Evolutionary conservation across 208 protist species (phyloP).

Genomic region (Crithidia fasciculata): DNA sequence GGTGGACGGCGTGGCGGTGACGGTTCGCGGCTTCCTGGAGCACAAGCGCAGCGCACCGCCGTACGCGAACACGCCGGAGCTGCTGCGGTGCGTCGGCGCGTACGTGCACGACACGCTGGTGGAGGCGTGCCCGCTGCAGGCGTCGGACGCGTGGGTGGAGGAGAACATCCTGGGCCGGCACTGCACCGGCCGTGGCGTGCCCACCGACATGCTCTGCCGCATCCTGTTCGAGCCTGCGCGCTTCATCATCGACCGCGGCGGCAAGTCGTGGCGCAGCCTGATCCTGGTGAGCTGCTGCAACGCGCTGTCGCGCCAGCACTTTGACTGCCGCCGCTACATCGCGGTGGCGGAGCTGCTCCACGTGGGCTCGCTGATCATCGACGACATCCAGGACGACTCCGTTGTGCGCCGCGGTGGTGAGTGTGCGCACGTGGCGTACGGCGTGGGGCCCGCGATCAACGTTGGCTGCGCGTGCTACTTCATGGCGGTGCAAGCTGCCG

Average conservation of each 20-base stretch:
- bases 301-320: conserved; percentile 52
- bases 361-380: conserved; percentile 76
- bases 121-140: conserved; percentile 45
- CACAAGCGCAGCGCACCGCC: conserved; percentile 30
- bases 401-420: conserved; percentile 58
- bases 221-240: conserved; percentile 62
- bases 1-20: conserved; percentile 22
- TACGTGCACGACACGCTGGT: conserved; percentile 37
- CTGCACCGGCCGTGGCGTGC: conserved; percentile 13
- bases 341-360: conserved; percentile 70
- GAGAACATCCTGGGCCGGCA: conserved; percentile 58
- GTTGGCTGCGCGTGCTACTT: conserved; percentile 76
- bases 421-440: conserved; percentile 61
- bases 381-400: conserved; percentile 81
- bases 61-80: conserved; percentile 24
- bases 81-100: conserved; percentile 50
- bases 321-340: conserved; percentile 61
- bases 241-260: conserved; percentile 62
- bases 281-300: conserved; percentile 62
- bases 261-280: conserved; percentile 72
- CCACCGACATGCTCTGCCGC: conserved; percentile 43
- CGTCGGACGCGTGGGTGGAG: conserved; percentile 43
- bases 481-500: conserved; percentile 51
- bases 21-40: conserved; percentile 49
- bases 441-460: conserved; percentile 66